Base-by-base conservation (phyloP, 352 stramenopile genomes). In the Globisporangium rhizosaccharum region DNA sequence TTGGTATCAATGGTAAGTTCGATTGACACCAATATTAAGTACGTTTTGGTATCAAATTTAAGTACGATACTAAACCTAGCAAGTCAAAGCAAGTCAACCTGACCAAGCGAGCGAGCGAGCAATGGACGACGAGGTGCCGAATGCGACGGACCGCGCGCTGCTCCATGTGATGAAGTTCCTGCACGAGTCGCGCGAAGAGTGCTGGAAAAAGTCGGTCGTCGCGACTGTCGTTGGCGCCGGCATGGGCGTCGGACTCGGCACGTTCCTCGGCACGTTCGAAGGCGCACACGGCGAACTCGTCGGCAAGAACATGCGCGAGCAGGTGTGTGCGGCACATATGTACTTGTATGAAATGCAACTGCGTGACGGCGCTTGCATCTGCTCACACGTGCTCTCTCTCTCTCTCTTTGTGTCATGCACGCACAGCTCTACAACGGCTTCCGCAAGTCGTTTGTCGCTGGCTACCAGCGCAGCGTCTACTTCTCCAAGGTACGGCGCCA, bases 201-300 rank as follows among this genome's bases (percentile, higher is more conserved):
- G 86, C 62, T 82, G 82, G 65, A 94, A 95, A 72, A 87, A 90
- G 55, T 90, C 84, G 56, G 77, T 92, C 17, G 71, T 95, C 15
- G 80, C 86, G 18, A 82, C 77, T 4, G 75, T 90, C 41, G 76
- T 73, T 51, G 86, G 86, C 42, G 82, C 72, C 15, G 62, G 58
- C 57, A 93, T 95, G 84, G 86, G 86, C 57, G 73, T 95, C 18
- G 84, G 86, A 1, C 64, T 95, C 37, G 86, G 86, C 64, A 88
- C 80, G 45, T 95, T 95, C 59, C 76, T 95, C 12, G 86, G 86
- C 65, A 95, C 86, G 44, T 94, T 95, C 46, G 86, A 95, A 59
- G 86, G 84, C 28, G 86, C 86, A 23, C 86, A 95, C 46, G 86
- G 86, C 51, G 86, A 95, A 51, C 69, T 95, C 12, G 76, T 94